Percentiles rank a stretch among this genome's conserved stretches.
These are phyloP conservation scores for Megacollybia marginata DNA, from an alignment of 768 basidiomycete genomes.

Conservation along the genomic window DNA sequence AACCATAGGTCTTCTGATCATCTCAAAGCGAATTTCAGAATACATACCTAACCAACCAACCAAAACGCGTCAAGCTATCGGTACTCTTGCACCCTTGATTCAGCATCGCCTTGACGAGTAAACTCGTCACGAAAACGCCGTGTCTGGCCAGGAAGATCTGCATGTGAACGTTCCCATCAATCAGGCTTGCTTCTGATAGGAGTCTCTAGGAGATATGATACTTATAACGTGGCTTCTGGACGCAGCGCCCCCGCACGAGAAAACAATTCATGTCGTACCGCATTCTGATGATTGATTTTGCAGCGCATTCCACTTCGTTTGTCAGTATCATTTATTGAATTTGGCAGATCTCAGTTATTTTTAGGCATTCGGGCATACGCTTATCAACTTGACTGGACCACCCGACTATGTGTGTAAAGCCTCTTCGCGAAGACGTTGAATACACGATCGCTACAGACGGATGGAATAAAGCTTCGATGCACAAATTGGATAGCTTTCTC, in stretches of 20 bases:
- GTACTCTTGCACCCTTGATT: constrained; percentile 20
- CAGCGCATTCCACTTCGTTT: constrained; percentile 22
- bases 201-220: constrained; percentile 18
- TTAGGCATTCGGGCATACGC: constrained; percentile 21
- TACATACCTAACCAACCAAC: background rate
- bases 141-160: constrained; percentile 23
- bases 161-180: constrained; percentile 11
- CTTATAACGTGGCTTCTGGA: constrained; percentile 24
- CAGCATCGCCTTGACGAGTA: constrained; percentile 18
- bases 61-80: background rate
- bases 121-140: constrained; percentile 12
- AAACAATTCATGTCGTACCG: constrained; percentile 6
- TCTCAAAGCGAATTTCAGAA: background rate
- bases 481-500: constrained; percentile 29
- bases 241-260: constrained; percentile 6
- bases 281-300: constrained; percentile 24
- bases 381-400: constrained; percentile 23
- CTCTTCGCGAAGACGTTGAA: constrained; percentile 30
- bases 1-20: background rate
- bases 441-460: constrained; percentile 17
- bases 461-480: constrained; percentile 22
- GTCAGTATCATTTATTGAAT: constrained; percentile 18
- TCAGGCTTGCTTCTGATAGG: constrained; percentile 15
- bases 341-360: constrained; percentile 7
- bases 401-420: constrained; percentile 20